These are phyloP conservation scores for Puccinellia tenuiflora DNA, from an alignment of 176 grass and related monocot genomes.

Conservation along the genomic window DNA sequence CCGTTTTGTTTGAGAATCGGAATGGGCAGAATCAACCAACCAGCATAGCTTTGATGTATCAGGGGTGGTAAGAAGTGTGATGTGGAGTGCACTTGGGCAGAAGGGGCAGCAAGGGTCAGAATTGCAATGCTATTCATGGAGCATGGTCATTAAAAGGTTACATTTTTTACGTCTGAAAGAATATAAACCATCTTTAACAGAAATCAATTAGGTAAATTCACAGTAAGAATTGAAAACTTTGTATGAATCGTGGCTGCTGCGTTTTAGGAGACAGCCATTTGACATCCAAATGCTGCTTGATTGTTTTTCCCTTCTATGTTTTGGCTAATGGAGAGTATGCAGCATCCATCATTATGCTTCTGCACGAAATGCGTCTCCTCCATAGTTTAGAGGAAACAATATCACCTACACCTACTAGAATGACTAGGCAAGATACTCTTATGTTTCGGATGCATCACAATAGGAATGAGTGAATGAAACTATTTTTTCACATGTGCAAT, in stretches of 20 bases:
- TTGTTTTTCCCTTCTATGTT: not conserved
- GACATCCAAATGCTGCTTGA: not conserved
- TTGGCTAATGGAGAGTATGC: not conserved
- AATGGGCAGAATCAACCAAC: too few species aligned
- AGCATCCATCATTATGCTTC: not conserved
- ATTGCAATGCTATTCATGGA: not conserved
- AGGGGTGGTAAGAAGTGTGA: not conserved
- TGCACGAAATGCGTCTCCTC: not conserved
- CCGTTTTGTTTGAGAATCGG: not conserved
- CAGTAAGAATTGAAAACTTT: not conserved
- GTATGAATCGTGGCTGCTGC: not conserved
- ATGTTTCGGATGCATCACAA: not conserved
- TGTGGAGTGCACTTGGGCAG: not conserved
- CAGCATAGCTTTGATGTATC: not conserved
- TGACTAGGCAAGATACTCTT: not conserved
- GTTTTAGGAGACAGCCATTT: not conserved
- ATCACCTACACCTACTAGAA: not conserved
- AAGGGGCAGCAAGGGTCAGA: not conserved
- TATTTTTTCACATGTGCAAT: not conserved
- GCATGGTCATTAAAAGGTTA: not conserved
- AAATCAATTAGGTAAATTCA: not conserved
- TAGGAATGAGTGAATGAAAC: not conserved
- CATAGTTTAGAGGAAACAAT: conserved; percentile 8
- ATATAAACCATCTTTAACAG: not conserved
- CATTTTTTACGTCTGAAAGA: not conserved